Evolutionary conservation across 2,329 filamentous ascomycete species (phyloP), one percentile per base, ranked within the genome.

Genomic region (Fusarium nygamai): DNA sequence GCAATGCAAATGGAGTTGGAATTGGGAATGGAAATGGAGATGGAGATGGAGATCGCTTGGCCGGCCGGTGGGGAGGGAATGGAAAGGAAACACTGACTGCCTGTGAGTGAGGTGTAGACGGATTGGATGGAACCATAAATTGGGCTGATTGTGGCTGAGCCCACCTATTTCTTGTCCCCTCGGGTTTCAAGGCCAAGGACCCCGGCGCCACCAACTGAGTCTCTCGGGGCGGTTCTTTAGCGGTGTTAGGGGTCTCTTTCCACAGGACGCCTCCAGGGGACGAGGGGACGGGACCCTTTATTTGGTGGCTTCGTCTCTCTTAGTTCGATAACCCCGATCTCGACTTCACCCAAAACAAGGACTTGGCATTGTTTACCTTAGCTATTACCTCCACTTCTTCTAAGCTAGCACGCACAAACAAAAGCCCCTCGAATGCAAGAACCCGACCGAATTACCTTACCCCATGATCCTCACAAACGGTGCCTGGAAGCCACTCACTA

Each of bases 141-240:
- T 73, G 70, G 57, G 72, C 61, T 75, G 69, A 67, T 58, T 75
- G 73, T 75, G 73, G 73, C 73, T 75, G 73, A 75, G 71, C 47
- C 33, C 29, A 36, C 33, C 43, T 38, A 60, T 36, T 29, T 51
- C 57, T 51, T 60, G 44, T 39, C 66, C 50, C 67, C 48, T 50
- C 48, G 60, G 67, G 65, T 69, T 64, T 51, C 53, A 61, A 71
- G 48, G 54, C n/a, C 48, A 61, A 53, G 59, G 41, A 54, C n/a
- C 39, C 39, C 39, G 39, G n/a, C 39, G 62, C 65, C 56, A 69
- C 61, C 43, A 64, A 59, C 59, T 69, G 43, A 64, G 36, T 59
- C 50, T 43, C 41, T 29, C 56, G n/a, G 27, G 39, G 39, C 46
- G 46, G 39, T 69, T 69, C 67, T 64, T 59, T 69, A 69, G 50